Evolutionary conservation across 805 yeast genomes (phyloP), one percentile per base, ranked within the genome.

Genomic region (Candida chauliodis): DNA sequence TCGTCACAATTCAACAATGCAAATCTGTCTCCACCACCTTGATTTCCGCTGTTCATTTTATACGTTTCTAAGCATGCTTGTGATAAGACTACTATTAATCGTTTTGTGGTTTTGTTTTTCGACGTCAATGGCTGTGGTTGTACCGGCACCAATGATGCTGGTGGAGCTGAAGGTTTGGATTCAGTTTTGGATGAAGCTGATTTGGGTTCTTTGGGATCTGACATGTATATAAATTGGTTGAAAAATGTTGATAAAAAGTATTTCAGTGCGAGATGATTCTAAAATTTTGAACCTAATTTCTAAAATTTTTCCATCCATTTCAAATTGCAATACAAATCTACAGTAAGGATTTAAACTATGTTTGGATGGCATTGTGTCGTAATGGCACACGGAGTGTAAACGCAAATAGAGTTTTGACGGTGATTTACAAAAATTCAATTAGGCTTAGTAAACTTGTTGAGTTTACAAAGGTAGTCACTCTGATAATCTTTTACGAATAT

Each of bases 1-100:
- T 93, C 99, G 61, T 93, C 99, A 71, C 99, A 93, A 69, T 93
- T 93, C 55, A 93, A 73, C 44, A 93, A 67, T 0, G 95, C 97
- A 56, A 83, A 93, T 61, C 93, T 88, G 57, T 93, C 98, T 24
- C 73, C 73, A 35, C 91, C 95, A 36, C 91, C 95, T 36, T 83
- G 79, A 8, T 81, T 77, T 11, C 88, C 86, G 2, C 87, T 75
- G 33, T 87, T 81, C 59, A 91, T 80, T 61, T 87, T 90, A 61
- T 90, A 95, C 5, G 98, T 90, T 56, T 93, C 99, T 41, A 93
- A 70, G 51, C 97, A 90, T 11, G 99, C 99, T 55, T 89, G 95
- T 11, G 96, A 80, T 31, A 93, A 73, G n/a, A 93, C 99, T 15
- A 93, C 99, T 42, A 93, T 79, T 52, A 93, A 71, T 55, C 99